Evolutionary conservation across 148 eudicot genomes (phyloP).

Genomic region (Hydrangea macrophylla): DNA sequence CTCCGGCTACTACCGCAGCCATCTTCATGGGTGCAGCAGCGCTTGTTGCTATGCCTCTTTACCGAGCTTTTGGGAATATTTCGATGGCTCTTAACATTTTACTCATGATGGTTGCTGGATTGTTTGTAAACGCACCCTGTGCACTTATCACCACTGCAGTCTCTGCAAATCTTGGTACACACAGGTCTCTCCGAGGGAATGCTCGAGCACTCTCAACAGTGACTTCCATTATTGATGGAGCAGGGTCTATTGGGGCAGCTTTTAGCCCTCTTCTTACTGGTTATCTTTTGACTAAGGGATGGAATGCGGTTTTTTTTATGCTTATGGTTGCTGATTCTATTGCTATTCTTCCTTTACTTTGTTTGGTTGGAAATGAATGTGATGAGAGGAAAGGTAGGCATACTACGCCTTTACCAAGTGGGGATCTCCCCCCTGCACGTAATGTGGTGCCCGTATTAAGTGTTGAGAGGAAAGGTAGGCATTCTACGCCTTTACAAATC

Average conservation of each 20-base stretch:
- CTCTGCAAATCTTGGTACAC: slow-evolving; percentile 96
- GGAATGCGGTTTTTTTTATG: slow-evolving; percentile 84
- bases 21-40: slow-evolving; percentile 81
- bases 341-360: slow-evolving; percentile 76
- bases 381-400: slow-evolving; percentile 36
- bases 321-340: slow-evolving; percentile 64
- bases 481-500: too few relatives aligned
- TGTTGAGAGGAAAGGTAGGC: neutral
- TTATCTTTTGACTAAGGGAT: slow-evolving; percentile 72
- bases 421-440: slow-evolving; percentile 38
- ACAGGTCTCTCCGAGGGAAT: slow-evolving; percentile 78
- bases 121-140: slow-evolving; percentile 87
- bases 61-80: slow-evolving; percentile 60
- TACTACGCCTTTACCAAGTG: slow-evolving; percentile 18
- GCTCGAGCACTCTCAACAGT: slow-evolving; percentile 95
- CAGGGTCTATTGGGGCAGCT: slow-evolving; percentile 95
- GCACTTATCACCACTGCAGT: slow-evolving; percentile 98
- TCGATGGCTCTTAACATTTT: slow-evolving; percentile 63
- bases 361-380: slow-evolving; percentile 60
- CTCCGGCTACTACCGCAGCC: slow-evolving; percentile 90
- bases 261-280: slow-evolving; percentile 91
- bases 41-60: slow-evolving; percentile 72
- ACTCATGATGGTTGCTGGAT: slow-evolving; percentile 87
- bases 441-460: slow-evolving; percentile 4
- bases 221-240: slow-evolving; percentile 95